A percentile compares a stretch with the other conserved stretches of the same genome.
Evolutionary conservation across 495 filamentous ascomycete species (phyloP).

Genomic region (Penicillium atrosanguineum): DNA sequence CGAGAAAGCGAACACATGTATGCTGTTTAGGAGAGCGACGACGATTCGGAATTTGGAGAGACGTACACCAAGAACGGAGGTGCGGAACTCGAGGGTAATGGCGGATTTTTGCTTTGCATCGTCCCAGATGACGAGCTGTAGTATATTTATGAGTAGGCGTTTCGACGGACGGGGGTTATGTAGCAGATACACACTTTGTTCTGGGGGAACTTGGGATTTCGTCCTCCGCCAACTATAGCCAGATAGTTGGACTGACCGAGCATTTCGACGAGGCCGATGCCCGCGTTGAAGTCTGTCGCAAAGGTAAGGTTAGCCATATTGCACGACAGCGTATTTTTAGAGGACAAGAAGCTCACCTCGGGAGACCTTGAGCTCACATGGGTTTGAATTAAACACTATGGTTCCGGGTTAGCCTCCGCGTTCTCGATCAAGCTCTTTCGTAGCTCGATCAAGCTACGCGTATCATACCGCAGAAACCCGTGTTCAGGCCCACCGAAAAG

Average conservation of each 20-base stretch:
- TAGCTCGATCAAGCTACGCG: background rate
- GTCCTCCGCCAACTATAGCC: constrained; percentile 86
- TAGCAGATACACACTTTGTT: constrained; percentile 64
- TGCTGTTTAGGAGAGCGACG: constrained; percentile 75
- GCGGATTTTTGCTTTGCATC: constrained; percentile 73
- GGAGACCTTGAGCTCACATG: constrained; percentile 69
- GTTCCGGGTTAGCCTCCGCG: constrained; percentile 7
- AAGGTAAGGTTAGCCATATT: background rate
- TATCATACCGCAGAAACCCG: constrained; percentile 76
- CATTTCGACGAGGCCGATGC: constrained; percentile 82
- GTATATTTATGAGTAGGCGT: constrained; percentile 3
- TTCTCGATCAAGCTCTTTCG: background rate
- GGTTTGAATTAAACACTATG: constrained; percentile 73
- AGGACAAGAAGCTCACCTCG: constrained; percentile 46
- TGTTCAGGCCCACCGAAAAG: constrained; percentile 86
- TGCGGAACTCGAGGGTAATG: constrained; percentile 70
- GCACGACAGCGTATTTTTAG: too few relatives aligned
- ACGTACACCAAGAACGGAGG: constrained; percentile 73
- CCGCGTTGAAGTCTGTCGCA: constrained; percentile 73
- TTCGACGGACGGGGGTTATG: background rate
- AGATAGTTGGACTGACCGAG: constrained; percentile 84
- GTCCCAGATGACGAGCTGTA: constrained; percentile 86
- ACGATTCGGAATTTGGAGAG: constrained; percentile 76
- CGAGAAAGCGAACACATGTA: constrained; percentile 82
- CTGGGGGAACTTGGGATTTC: constrained; percentile 77